Evolutionary conservation across 768 basidiomycete genomes (phyloP).

Genomic region (Cubamyces sp.): DNA sequence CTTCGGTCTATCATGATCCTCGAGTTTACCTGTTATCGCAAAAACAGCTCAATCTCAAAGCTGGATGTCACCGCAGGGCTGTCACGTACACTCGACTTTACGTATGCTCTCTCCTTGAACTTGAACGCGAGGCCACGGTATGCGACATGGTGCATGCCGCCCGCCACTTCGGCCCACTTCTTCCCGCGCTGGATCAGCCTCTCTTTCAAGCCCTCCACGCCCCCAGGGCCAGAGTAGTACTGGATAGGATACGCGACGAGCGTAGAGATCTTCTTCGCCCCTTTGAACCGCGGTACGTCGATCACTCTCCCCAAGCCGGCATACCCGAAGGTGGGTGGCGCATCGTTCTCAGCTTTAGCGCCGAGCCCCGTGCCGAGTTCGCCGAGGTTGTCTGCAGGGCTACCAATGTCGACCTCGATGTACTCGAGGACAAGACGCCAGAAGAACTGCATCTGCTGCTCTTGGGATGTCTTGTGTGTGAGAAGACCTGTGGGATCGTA

Average conservation of each 20-base stretch:
- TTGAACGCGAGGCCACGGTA: slow-evolving; percentile 56
- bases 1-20: slow-evolving; percentile 68
- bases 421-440: slow-evolving; percentile 56
- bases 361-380: neutral
- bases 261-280: slow-evolving; percentile 52
- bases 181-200: slow-evolving; percentile 51
- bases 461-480: slow-evolving; percentile 17
- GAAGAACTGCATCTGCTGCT: slow-evolving; percentile 44
- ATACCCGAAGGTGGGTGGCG: slow-evolving; percentile 27
- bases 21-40: slow-evolving; percentile 49
- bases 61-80: neutral
- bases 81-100: slow-evolving; percentile 52
- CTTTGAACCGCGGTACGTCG: slow-evolving; percentile 48
- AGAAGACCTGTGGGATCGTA: slow-evolving; percentile 31
- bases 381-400: slow-evolving; percentile 8
- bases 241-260: slow-evolving; percentile 57
- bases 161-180: slow-evolving; percentile 55
- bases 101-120: slow-evolving; percentile 35
- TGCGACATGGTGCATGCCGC: slow-evolving; percentile 59
- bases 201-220: slow-evolving; percentile 46
- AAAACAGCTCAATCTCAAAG: neutral
- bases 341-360: neutral
- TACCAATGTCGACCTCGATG: slow-evolving; percentile 46
- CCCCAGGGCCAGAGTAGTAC: slow-evolving; percentile 46
- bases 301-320: slow-evolving; percentile 36